Base-by-base conservation (phyloP, 441 rosid species). In the Raphanus hybrid region DNA sequence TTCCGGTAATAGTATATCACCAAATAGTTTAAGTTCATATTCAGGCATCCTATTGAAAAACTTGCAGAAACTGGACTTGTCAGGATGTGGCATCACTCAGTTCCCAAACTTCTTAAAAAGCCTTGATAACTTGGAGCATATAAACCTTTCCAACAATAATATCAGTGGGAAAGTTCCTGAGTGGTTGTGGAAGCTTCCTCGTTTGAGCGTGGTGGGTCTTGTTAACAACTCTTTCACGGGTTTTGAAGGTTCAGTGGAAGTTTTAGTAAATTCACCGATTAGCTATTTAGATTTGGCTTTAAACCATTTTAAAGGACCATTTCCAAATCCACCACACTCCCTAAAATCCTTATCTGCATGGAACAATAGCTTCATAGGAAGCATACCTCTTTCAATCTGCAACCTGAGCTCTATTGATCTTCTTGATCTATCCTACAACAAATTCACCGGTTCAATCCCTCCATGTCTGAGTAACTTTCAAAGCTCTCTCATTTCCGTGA, bases 331-430 rank as follows among this genome's bases (percentile, higher is more conserved):
- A 70, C 80, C 80, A 50, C 58, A 15, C 43, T 0, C 3, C 1
- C 14, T 80, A 1, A 0, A 5, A 1, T 26, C 29, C 20, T 27
- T 90, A 1, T 86, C 92, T 6, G 69, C 84, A 7, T 34, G 84
- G 4, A 66, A 70, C 2, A 90, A 85, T 50, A 37, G 0, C 0
- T 26, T 88, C 37, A 50, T 35, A 0, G 91, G 92, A 0, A 1
- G 0, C 0, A 82, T 90, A 39, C 92, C 91, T n/a, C 1, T 54
- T 10, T 67, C 88, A 15, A 52, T 84, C 0, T 91, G 92, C 85
- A 8, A 4, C 3, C 60, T 23, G 4, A 79, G 43, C 23, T 60
- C 27, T 9, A 78, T 81, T 3, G 0, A 0, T 2, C 6, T 14
- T 6, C 79, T 84, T 35, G 85, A 81, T 23, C 23, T 84, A 2